A percentile compares a stretch with the other conserved stretches of the same genome.
Conservation (phyloP, 305 asterid genomes). For the Vinca major region DNA sequence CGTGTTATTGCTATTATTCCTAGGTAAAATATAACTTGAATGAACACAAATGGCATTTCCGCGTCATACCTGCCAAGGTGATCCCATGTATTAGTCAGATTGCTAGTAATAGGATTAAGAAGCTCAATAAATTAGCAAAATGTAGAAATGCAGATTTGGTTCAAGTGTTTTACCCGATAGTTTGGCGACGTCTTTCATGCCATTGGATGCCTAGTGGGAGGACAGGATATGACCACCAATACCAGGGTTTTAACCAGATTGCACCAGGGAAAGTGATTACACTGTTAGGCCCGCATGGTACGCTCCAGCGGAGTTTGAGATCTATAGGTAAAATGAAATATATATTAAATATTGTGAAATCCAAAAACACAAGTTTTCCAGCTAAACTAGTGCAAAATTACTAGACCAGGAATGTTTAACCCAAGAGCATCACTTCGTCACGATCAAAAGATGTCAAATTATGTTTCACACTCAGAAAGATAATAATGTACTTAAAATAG, state of each 20-base stretch:
- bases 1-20: conserved; percentile 61
- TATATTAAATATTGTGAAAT: background rate
- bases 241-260: conserved; percentile 91
- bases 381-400: no score
- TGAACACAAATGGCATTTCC: conserved; percentile 61
- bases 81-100: background rate
- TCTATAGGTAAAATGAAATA: conserved; percentile 27
- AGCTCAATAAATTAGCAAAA: background rate
- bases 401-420: no score
- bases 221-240: conserved; percentile 99
- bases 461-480: background rate
- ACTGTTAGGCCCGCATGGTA: conserved; percentile 90
- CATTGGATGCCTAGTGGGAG: conserved; percentile 81
- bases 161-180: conserved; percentile 54
- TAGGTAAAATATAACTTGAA: conserved; percentile 56
- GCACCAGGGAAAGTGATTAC: conserved; percentile 93
- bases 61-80: conserved; percentile 45
- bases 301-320: conserved; percentile 79
- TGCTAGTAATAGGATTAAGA: background rate
- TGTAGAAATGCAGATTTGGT: background rate
- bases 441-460: background rate
- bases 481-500: background rate
- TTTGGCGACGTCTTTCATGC: conserved; percentile 65
- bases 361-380: background rate
- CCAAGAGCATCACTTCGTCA: background rate